Conservation (phyloP, 192 early-diverging fungal species). For the Podila epigama region DNA sequence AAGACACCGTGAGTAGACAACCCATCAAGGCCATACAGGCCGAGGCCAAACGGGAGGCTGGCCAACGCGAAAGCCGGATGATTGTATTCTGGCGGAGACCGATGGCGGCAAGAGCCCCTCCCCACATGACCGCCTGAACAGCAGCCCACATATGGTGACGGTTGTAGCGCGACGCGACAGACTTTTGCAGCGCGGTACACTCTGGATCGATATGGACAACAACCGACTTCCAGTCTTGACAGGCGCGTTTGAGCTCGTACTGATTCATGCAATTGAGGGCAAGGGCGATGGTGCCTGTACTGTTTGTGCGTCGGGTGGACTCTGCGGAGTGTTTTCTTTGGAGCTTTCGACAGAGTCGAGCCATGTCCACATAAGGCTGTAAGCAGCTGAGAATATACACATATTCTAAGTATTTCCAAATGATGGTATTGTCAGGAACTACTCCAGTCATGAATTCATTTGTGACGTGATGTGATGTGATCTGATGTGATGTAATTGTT, state of each 20-base stretch:
- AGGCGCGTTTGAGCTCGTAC: conserved; percentile 35
- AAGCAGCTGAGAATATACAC: conserved; percentile 41
- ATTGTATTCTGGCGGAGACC: conserved; percentile 20
- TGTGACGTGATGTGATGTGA: no score
- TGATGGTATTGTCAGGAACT: not conserved
- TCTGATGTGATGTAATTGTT: no score
- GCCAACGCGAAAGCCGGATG: conserved; percentile 14
- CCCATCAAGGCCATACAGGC: conserved; percentile 9
- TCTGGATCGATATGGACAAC: conserved; percentile 46
- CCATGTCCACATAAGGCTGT: conserved; percentile 43
- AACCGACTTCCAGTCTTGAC: conserved; percentile 40
- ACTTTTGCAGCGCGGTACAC: conserved; percentile 37
- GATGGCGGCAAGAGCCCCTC: conserved; percentile 6
- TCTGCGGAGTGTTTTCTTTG: conserved; percentile 1
- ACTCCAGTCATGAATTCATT: no score
- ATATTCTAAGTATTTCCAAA: conserved; percentile 15
- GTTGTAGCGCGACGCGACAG: conserved; percentile 10
- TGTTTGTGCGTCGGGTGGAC: not conserved
- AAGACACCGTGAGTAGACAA: conserved; percentile 10
- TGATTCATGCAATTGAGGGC: conserved; percentile 48
- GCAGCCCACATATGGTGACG: conserved; percentile 23
- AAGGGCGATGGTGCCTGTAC: conserved; percentile 8
- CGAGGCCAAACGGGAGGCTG: conserved; percentile 14
- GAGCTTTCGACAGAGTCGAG: conserved; percentile 19
- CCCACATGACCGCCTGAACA: conserved; percentile 27